These are phyloP conservation scores for Trypanosoma lewisi DNA, from an alignment of 208 protist genomes.

Conservation along the genomic window DNA sequence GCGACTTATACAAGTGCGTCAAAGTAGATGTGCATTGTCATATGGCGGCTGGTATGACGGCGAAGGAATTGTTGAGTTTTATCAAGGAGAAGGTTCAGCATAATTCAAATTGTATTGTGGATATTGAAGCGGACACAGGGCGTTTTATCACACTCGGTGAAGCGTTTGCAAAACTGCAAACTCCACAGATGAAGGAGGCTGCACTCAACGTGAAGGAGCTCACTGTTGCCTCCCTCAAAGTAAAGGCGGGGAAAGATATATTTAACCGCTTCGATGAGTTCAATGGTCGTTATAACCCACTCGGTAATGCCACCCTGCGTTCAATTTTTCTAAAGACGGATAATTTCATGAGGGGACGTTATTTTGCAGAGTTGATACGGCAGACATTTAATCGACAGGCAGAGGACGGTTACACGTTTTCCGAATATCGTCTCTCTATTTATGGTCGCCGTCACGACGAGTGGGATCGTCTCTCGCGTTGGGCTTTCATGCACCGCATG, in stretches of 20 bases:
- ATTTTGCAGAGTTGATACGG: slow-evolving; percentile 85
- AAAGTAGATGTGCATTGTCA: slow-evolving; percentile 89
- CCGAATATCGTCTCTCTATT: slow-evolving; percentile 86
- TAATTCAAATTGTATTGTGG: slow-evolving; percentile 70
- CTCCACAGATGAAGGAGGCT: slow-evolving; percentile 4
- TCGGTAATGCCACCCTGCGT: slow-evolving; percentile 59
- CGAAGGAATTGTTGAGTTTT: slow-evolving; percentile 62
- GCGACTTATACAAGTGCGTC: slow-evolving; percentile 75
- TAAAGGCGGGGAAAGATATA: slow-evolving; percentile 76
- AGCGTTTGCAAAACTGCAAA: slow-evolving; percentile 27
- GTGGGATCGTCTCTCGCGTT: slow-evolving; percentile 72
- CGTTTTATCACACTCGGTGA: slow-evolving; percentile 27
- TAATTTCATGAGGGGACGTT: slow-evolving; percentile 88
- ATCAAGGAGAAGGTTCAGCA: slow-evolving; percentile 62
- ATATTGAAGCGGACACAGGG: slow-evolving; percentile 28
- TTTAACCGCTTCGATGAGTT: slow-evolving; percentile 91
- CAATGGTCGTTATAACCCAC: slow-evolving; percentile 82
- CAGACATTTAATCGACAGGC: slow-evolving; percentile 48
- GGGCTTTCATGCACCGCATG: slow-evolving; percentile 89
- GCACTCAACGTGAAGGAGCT: slow-evolving; percentile 40
- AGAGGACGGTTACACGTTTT: slow-evolving; percentile 57
- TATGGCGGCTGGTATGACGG: slow-evolving; percentile 79
- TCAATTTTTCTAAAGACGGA: slow-evolving; percentile 83
- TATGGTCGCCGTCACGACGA: slow-evolving; percentile 61
- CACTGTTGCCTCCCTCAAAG: slow-evolving; percentile 71